Evolutionary conservation across 2,329 filamentous ascomycete genomes (phyloP).

Genomic region (Calycina marina): DNA sequence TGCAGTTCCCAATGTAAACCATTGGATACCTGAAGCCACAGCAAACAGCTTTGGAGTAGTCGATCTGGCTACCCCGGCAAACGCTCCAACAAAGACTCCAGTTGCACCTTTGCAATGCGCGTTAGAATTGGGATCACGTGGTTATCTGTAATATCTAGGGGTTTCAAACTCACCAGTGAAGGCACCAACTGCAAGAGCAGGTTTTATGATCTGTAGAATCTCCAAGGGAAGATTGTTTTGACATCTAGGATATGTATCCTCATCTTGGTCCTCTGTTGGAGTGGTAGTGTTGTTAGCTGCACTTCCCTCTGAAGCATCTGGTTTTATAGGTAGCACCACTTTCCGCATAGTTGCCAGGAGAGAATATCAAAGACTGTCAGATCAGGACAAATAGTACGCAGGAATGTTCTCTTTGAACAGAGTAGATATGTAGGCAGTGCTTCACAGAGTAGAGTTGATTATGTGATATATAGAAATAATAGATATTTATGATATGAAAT

Average conservation of each 20-base stretch:
- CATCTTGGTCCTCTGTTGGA: not conserved
- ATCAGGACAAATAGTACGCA: too few relatives aligned
- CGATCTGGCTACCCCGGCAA: slow-evolving; percentile 57
- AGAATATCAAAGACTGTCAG: too few relatives aligned
- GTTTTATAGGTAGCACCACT: not conserved
- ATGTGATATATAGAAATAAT: too few relatives aligned
- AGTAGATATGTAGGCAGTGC: too few relatives aligned
- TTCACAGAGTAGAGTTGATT: too few relatives aligned
- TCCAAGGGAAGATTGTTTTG: slow-evolving; percentile 26
- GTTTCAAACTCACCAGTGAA: slow-evolving; percentile 33
- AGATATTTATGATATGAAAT: too few relatives aligned
- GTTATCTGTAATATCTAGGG: slow-evolving; percentile 9
- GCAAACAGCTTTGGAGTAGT: slow-evolving; percentile 57
- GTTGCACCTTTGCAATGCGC: slow-evolving; percentile 35
- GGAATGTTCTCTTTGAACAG: too few relatives aligned
- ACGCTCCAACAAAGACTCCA: slow-evolving; percentile 51
- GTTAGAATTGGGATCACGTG: not conserved
- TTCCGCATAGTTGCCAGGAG: too few relatives aligned
- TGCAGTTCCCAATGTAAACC: slow-evolving; percentile 61
- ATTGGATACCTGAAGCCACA: slow-evolving; percentile 60
- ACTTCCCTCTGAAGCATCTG: slow-evolving; percentile 2
- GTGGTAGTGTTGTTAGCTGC: too few relatives aligned
- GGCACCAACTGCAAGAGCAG: slow-evolving; percentile 44
- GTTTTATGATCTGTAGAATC: slow-evolving; percentile 30
- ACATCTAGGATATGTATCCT: not conserved